A percentile compares a stretch with the other conserved stretches of the same genome.
Conservation (phyloP, 257 asterid genomes). For the Capsicum pubescens region DNA sequence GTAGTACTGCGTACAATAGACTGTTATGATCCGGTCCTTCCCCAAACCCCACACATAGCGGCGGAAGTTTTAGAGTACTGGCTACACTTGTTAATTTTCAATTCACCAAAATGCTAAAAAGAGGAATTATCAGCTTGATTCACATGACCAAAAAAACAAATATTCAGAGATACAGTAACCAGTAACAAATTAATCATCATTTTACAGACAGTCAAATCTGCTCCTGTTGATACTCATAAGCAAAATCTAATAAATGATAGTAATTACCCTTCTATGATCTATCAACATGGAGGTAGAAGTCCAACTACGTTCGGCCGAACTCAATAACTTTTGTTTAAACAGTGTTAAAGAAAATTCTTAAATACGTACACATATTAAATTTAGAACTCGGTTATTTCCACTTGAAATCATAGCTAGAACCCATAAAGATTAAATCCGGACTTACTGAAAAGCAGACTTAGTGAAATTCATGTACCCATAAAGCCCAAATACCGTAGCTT, state of each 20-base stretch:
- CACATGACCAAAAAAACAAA: not conserved
- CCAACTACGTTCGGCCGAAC: not conserved
- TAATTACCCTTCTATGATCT: not conserved
- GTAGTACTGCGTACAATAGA: too few species aligned
- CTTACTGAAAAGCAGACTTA: conserved; percentile 53
- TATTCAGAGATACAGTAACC: not conserved
- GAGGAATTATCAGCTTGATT: not conserved
- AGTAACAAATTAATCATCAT: not conserved
- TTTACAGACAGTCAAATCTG: not conserved
- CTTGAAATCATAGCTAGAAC: too few species aligned
- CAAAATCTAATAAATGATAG: not conserved
- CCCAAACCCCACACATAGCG: too few species aligned
- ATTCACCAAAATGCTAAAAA: not conserved
- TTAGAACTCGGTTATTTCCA: not conserved
- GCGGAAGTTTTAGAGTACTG: too few species aligned
- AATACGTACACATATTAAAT: not conserved
- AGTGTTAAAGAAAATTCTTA: not conserved
- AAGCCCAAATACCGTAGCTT: conserved; percentile 69
- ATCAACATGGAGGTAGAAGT: not conserved
- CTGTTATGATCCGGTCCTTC: too few species aligned
- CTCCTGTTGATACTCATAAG: not conserved
- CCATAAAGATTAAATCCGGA: too few species aligned
- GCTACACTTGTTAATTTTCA: not conserved
- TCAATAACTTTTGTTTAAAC: not conserved
- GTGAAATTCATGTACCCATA: conserved; percentile 85